Percentiles rank a stretch among this genome's conserved stretches.
These are phyloP conservation scores for Mycena haematopus DNA, from an alignment of 768 basidiomycete genomes.

Conservation along the genomic window DNA sequence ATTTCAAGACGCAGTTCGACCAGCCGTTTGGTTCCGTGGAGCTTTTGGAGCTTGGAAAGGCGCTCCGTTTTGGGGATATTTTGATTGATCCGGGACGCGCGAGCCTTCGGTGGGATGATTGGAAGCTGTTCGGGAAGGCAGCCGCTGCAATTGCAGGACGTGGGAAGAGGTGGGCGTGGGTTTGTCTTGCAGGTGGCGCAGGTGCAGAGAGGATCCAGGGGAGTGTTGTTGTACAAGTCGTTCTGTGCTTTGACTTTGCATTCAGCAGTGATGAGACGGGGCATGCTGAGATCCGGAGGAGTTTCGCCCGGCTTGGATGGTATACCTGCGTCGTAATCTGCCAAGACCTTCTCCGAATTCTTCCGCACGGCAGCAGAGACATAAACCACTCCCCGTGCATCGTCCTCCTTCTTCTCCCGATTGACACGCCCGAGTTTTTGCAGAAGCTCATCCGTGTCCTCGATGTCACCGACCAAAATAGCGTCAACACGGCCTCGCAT, in stretches of 20 bases:
- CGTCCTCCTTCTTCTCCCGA: background rate
- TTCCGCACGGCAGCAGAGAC: background rate
- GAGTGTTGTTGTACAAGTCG: background rate
- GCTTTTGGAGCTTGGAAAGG: background rate
- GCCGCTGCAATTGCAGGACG: slow-evolving; percentile 1
- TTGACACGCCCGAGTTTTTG: background rate
- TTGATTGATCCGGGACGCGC: background rate
- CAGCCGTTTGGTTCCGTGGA: background rate
- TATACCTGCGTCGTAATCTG: background rate
- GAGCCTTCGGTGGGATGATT: no score
- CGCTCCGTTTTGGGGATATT: background rate
- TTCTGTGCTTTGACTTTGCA: background rate
- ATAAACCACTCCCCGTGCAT: background rate
- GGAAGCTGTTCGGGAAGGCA: background rate
- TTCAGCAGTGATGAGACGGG: background rate
- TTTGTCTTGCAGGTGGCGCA: background rate
- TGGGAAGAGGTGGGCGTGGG: background rate
- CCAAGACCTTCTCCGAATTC: background rate
- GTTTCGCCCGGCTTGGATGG: background rate
- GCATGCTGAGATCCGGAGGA: background rate
- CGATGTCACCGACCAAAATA: background rate
- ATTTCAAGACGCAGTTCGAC: background rate
- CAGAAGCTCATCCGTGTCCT: background rate
- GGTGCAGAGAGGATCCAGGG: background rate
- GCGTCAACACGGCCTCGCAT: background rate